Percentiles rank a stretch among this genome's conserved stretches.
Evolutionary conservation across 2,329 filamentous ascomycete species (phyloP).

Genomic region (Triangularia verruculosa): DNA sequence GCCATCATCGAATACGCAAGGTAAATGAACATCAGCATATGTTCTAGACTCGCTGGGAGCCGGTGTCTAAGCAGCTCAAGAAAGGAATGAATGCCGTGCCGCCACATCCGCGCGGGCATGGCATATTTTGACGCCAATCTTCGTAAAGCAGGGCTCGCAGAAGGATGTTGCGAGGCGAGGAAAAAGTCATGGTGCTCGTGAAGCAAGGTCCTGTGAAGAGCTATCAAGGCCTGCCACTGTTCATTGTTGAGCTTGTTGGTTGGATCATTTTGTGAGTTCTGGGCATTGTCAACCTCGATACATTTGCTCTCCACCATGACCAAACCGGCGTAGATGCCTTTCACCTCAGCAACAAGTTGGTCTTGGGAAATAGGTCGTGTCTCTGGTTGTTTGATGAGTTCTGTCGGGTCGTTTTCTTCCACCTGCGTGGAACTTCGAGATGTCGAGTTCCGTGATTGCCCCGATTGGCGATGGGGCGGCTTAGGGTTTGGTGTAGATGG

Average conservation of each 20-base stretch:
- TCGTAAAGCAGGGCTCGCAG: conserved; percentile 64
- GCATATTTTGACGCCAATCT: conserved; percentile 75
- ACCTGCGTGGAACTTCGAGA: background rate
- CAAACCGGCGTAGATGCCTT: conserved; percentile 77
- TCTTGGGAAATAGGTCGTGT: conserved; percentile 71
- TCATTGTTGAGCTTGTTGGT: conserved; percentile 54
- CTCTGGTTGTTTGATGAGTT: conserved; percentile 50
- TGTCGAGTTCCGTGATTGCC: conserved; percentile 1
- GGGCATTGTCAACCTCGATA: conserved; percentile 73
- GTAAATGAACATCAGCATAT: conserved; percentile 91
- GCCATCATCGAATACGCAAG: conserved; percentile 88
- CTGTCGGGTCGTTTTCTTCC: conserved; percentile 20
- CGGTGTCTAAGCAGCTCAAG: conserved; percentile 72
- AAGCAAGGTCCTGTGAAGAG: conserved; percentile 74
- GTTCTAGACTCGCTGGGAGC: conserved; percentile 73
- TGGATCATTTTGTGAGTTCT: conserved; percentile 45
- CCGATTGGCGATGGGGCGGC: conserved; percentile 8
- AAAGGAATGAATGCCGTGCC: conserved; percentile 84
- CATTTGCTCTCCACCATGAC: conserved; percentile 86
- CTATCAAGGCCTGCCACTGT: conserved; percentile 82
- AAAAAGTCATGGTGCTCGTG: conserved; percentile 87
- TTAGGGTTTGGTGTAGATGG: conserved; percentile 16
- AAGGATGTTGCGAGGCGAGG: conserved; percentile 81
- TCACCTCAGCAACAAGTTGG: conserved; percentile 77
- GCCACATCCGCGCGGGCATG: conserved; percentile 94